Base-by-base conservation (phyloP, 768 basidiomycete species). In the Myochromella boudieri region DNA sequence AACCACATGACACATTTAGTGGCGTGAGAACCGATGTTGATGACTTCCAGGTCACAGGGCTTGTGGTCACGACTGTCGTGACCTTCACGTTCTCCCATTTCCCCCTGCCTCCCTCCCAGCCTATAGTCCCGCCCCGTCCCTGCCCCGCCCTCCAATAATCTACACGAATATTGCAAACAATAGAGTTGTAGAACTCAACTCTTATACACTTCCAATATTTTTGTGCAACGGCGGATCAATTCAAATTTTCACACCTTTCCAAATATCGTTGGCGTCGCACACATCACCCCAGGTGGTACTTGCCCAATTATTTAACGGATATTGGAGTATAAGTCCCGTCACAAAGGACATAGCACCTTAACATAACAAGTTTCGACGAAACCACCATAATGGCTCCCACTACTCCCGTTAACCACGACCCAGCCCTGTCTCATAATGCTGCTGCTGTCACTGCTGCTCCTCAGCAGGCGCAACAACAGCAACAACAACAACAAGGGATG, bases 381-480 rank as follows among this genome's bases (percentile, higher is more conserved):
- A n/a, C n/a, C n/a, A n/a, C n/a, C n/a, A n/a, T 43, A 60, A 72
- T 72, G 70, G 65, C 72, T 11, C 68, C 73, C 21, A 46, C 67
- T 37, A 52, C 65, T 17, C 64, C 69, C 22, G 57, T 62, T 28
- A 67, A 59, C 51, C 70, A 70, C 50, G 71, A 74, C 54, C 67
- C 70, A 36, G 59, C 64, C 22, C 59, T 71, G 52, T 62, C 69
- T 48, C 71, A 73, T 49, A 59, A 60, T 37, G 55, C 64, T 11
- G 52, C 61, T 37, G 54, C 64, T 11, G 50, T 61, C 10, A 56
- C 56, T 53, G 55, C 62, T 44, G 57, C 59, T 3, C 51, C 61
- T 34, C 54, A 66, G 10, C 65, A 64, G 48, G 56, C 63, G 42
- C 52, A 65, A 25, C 67, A 62, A 22, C 48, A 58, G 10, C n/a